Base-by-base conservation (phyloP, 192 early-diverging fungal species). In the Backusella luteola region DNA sequence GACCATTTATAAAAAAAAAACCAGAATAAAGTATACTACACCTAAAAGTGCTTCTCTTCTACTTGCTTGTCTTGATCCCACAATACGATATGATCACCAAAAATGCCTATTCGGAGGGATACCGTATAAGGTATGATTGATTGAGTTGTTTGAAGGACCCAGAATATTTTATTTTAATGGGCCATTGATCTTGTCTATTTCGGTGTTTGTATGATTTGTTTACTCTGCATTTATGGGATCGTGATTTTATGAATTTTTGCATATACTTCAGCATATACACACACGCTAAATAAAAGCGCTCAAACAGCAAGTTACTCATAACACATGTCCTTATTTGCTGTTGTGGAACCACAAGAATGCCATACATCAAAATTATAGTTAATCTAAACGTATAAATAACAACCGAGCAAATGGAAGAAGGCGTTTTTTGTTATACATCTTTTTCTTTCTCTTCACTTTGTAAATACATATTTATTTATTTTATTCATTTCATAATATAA, bases 261-360 rank as follows among this genome's bases (percentile, higher is more conserved):
- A 59, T 23, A 26, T 29, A 29, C 9, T 29, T 23, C 0, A 63
- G 56, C 56, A 63, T 21, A 49, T n/a, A 49, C 46, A 49, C 46
- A 49, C 53, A 23, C 53, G 0, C 56, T 63, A 63, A 63, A 63
- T 63, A 63, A 12, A 49, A 63, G 23, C 21, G 14, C 46, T 63
- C 56, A 63, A 63, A 63, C 53, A 4, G 12, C 21, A 63, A 39
- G 9, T 39, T 39, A 63, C 56, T 3, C 23, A 63, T 63, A 63
- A 63, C 56, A 63, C 56, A 63, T 63, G 56, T 39, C 56, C 56
- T 63, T 63, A 29, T 44, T 63, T 63, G 23, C 23, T 63, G 56
- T 63, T 12, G 56, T 63, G 56, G 26, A 63, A 63, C 56, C 56
- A 63, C 4, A 29, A 1, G 26, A 3, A 2, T 63, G 8, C 9